Percentiles rank a stretch among this genome's conserved stretches.
Conservation (phyloP, 345 rosid species). For the Toxicodendron radicans region DNA sequence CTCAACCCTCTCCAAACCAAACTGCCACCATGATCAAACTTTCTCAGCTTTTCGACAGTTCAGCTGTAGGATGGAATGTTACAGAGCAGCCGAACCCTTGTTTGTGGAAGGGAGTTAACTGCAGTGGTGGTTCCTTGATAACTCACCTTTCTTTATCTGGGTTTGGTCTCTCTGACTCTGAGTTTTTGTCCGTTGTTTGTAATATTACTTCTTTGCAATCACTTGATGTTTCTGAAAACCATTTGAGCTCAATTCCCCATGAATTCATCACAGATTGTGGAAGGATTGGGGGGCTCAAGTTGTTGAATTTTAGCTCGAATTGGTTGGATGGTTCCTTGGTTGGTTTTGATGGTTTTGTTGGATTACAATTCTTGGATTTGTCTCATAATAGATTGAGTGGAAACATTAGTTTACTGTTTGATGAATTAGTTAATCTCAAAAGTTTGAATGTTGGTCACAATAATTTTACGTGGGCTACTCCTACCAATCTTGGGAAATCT, state of each 20-base stretch:
- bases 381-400: slow-evolving; percentile 47
- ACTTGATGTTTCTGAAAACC: slow-evolving; percentile 58
- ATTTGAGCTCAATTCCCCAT: slow-evolving; percentile 45
- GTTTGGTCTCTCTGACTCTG: slow-evolving; percentile 40
- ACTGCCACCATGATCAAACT: slow-evolving; percentile 39
- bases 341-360: slow-evolving; percentile 44
- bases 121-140: slow-evolving; percentile 44
- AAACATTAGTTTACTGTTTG: slow-evolving; percentile 37
- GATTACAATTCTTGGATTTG: slow-evolving; percentile 58
- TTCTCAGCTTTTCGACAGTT: slow-evolving; percentile 26
- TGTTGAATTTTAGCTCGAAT: slow-evolving; percentile 57
- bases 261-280: slow-evolving; percentile 48
- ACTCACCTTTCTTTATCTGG: slow-evolving; percentile 36
- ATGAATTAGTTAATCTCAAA: slow-evolving; percentile 46
- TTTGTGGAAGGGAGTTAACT: slow-evolving; percentile 53
- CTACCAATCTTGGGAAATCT: slow-evolving; percentile 35
- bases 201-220: slow-evolving; percentile 49
- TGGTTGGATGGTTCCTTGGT: slow-evolving; percentile 42
- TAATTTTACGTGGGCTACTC: slow-evolving; percentile 39
- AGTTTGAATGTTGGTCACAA: slow-evolving; percentile 52
- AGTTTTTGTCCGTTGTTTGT: slow-evolving; percentile 47
- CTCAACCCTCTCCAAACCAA: slow-evolving; percentile 43
- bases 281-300: slow-evolving; percentile 40
- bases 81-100: slow-evolving; percentile 45
- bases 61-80: slow-evolving; percentile 39